Percentiles rank a stretch among this genome's conserved stretches.
Evolutionary conservation across 2,329 filamentous ascomycete species (phyloP).

Genomic region (Beauveria brongniartii): DNA sequence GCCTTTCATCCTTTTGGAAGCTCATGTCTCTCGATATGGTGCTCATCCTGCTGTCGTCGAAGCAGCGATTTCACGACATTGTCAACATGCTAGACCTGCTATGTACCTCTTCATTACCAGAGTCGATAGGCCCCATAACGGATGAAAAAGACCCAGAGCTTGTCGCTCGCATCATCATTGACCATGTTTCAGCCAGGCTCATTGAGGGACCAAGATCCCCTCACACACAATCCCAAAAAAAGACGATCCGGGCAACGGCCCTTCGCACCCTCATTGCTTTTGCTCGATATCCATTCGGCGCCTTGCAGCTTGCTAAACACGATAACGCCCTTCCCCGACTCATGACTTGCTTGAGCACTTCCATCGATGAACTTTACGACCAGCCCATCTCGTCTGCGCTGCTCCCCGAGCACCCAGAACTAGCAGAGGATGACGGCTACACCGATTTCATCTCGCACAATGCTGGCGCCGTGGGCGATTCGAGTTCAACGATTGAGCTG

Average conservation of each 20-base stretch:
- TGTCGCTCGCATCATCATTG: constrained; percentile 43
- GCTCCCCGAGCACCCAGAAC: not conserved
- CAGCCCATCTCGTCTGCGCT: constrained; percentile 28
- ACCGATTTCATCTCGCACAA: not conserved
- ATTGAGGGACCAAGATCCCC: constrained; percentile 42
- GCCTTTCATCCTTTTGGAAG: constrained; percentile 53
- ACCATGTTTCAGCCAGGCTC: constrained; percentile 55
- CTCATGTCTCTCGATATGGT: constrained; percentile 58
- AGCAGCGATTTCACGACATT: constrained; percentile 57
- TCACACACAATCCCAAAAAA: constrained; percentile 30
- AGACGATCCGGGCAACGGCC: constrained; percentile 36
- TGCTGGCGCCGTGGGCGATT: constrained; percentile 9
- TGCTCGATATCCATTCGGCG: constrained; percentile 53
- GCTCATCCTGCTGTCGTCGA: constrained; percentile 57
- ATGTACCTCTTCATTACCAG: constrained; percentile 53
- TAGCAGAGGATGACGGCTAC: not conserved
- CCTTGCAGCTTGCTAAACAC: constrained; percentile 58
- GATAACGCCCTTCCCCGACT: constrained; percentile 64
- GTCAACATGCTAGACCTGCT: constrained; percentile 57
- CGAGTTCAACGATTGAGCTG: constrained; percentile 20
- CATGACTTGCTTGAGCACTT: constrained; percentile 52
- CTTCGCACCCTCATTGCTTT: constrained; percentile 52
- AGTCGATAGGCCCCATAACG: constrained; percentile 59
- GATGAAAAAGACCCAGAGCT: constrained; percentile 34
- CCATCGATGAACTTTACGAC: constrained; percentile 69